Percentiles rank a stretch among this genome's conserved stretches.
Conservation (phyloP, 176 grass and related monocot species). For the Ensete glaucum region DNA sequence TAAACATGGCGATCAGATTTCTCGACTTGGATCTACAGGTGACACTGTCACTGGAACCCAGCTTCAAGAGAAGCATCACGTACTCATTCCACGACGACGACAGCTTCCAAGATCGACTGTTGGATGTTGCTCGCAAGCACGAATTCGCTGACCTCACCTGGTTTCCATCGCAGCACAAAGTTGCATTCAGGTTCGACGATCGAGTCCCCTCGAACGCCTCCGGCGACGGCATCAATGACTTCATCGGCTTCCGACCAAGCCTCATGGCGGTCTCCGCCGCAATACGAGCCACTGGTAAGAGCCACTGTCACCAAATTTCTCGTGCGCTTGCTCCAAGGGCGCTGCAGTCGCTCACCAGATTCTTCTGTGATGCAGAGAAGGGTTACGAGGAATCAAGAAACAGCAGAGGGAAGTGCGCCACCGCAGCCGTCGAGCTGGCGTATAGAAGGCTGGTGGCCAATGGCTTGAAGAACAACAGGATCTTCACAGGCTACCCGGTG, state of each 20-base stretch:
- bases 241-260: constrained; percentile 62
- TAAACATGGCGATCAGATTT: not conserved
- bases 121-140: constrained; percentile 37
- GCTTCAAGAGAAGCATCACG: constrained; percentile 74
- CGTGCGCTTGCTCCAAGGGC: not conserved
- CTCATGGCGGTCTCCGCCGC: constrained; percentile 10
- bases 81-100: constrained; percentile 44
- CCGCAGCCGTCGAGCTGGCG: constrained; percentile 30
- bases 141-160: constrained; percentile 81
- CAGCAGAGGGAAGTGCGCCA: constrained; percentile 35
- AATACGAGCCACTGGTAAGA: constrained; percentile 34
- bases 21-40: constrained; percentile 28
- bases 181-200: constrained; percentile 52
- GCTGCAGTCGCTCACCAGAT: not conserved
- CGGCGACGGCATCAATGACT: constrained; percentile 58
- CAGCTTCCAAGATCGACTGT: constrained; percentile 48
- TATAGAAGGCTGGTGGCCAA: constrained; percentile 49
- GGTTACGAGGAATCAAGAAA: constrained; percentile 36
- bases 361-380: constrained; percentile 27
- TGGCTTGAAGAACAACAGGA: constrained; percentile 36
- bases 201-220: constrained; percentile 33
- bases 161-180: constrained; percentile 66
- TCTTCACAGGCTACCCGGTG: constrained; percentile 67
- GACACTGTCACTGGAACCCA: constrained; percentile 57
- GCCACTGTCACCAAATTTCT: not conserved